Base-by-base conservation (phyloP, 2,329 filamentous ascomycete species). In the Gaeumannomyces sp. region DNA sequence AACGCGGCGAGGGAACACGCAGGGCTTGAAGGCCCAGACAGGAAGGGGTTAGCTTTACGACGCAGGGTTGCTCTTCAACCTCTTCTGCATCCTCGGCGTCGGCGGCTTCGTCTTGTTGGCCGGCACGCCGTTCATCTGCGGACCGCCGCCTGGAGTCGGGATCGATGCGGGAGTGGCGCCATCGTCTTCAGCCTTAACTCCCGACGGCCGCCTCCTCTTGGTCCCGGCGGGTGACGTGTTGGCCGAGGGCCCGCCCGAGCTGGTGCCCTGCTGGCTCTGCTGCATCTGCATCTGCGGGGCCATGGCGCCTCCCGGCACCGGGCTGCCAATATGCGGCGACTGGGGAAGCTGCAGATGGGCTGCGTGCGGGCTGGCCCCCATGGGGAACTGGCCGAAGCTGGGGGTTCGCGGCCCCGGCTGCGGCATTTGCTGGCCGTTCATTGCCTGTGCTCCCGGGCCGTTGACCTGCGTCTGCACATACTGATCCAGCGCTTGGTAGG, bases 181-280 rank as follows among this genome's bases (percentile, higher is more conserved):
- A 29, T 85, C 83, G 14, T 87, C 84, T 67, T 87, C 85, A 5
- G 75, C 73, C 76, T 87, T 87, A 27, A 87, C 82, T 4, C 80
- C 80, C 0, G 84, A 86, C 0, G 83, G 81, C 35, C 85, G 78
- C 69, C 85, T 76, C 64, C 84, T 78, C 75, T 87, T 87, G 68
- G 85, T 86, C 45, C 82, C 84, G 29, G 83, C 81, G 56, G 85
- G 85, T 38, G 85, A 87, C 75, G 87, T 89, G 75, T 89, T 89
- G 65, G 87, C 86, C 71, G 86, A 89, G 8, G 86, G 85, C 1
- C 85, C 87, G 72, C 84, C 86, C 13, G 86, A 89, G 73, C 79
- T 85, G 38, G 86, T 88, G 56, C 87, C 87, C 72, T 89, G 87
- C 73, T 89, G 87, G 72, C 86, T 89, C 68, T 85, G 84, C 72